Evolutionary conservation across 345 rosid species (phyloP).

Genomic region (Heritiera fomes): DNA sequence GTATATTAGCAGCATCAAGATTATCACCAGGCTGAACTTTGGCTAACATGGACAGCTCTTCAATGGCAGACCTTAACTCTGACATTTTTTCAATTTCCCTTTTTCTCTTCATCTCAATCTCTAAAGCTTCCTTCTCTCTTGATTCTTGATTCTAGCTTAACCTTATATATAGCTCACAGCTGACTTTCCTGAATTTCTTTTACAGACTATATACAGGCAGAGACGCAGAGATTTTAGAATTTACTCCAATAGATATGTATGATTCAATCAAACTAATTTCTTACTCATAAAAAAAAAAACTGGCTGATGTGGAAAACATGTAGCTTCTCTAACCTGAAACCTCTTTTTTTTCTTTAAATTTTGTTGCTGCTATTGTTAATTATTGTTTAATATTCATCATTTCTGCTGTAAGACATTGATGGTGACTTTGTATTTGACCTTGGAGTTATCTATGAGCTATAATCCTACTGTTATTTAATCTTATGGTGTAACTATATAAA

Average conservation of each 20-base stretch:
- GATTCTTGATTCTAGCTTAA: slow-evolving; percentile 6
- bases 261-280: neutral
- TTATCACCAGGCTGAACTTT: slow-evolving; percentile 41
- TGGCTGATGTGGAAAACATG: neutral
- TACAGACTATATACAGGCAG: neutral
- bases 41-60: slow-evolving; percentile 60
- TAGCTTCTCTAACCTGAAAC: slow-evolving; percentile 22
- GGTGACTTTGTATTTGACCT: slow-evolving; percentile 43
- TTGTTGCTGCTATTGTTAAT: neutral
- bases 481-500: neutral
- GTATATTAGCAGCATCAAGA: slow-evolving; percentile 42
- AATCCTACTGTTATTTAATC: slow-evolving; percentile 13
- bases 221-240: neutral
- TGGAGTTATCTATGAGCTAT: slow-evolving; percentile 35
- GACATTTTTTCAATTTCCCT: slow-evolving; percentile 68
- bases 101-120: slow-evolving; percentile 61
- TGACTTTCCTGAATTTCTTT: slow-evolving; percentile 3
- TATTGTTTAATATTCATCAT: neutral
- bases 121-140: neutral
- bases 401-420: slow-evolving; percentile 25
- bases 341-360: neutral
- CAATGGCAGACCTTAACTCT: slow-evolving; percentile 75
- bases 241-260: slow-evolving; percentile 11
- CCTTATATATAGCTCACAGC: slow-evolving; percentile 11
- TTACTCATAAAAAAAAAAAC: neutral